Percentiles rank a stretch among this genome's conserved stretches.
These are phyloP conservation scores for Huntiella bhutanensis DNA, from an alignment of 2,329 filamentous ascomycete genomes.

Conservation along the genomic window DNA sequence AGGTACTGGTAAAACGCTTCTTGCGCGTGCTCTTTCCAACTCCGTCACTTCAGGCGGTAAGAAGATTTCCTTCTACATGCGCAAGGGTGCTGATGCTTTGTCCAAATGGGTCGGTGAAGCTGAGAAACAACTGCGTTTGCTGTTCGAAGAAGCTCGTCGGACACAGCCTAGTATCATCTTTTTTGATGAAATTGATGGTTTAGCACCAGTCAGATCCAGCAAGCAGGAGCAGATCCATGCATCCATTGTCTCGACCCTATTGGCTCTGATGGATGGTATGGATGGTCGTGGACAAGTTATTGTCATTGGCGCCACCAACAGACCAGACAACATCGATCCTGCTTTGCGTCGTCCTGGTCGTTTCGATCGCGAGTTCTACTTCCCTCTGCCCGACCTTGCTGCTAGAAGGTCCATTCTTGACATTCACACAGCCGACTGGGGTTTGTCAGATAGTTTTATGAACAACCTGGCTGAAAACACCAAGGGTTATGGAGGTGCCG, in stretches of 20 bases:
- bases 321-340: slow-evolving; percentile 89
- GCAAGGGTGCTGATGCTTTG: slow-evolving; percentile 89
- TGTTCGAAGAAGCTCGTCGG: slow-evolving; percentile 90
- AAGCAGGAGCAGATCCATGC: slow-evolving; percentile 98
- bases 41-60: slow-evolving; percentile 74
- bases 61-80: slow-evolving; percentile 98
- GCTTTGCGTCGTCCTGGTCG: slow-evolving; percentile 84
- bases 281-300: slow-evolving; percentile 96
- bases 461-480: slow-evolving; percentile 68
- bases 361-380: slow-evolving; percentile 97
- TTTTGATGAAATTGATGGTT: slow-evolving; percentile 83
- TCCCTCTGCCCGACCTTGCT: slow-evolving; percentile 68
- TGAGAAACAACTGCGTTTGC: slow-evolving; percentile 75
- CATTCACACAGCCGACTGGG: slow-evolving; percentile 92
- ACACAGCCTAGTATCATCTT: slow-evolving; percentile 98
- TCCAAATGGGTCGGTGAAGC: slow-evolving; percentile 99
- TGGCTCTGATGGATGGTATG: slow-evolving; percentile 95
- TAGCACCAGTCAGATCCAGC: slow-evolving; percentile 88
- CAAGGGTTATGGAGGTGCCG: slow-evolving; percentile 92
- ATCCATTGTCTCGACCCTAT: slow-evolving; percentile 85
- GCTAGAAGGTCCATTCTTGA: slow-evolving; percentile 74
- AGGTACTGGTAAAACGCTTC: slow-evolving; percentile 92
- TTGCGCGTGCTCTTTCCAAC: slow-evolving; percentile 80
- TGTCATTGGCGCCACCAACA: slow-evolving; percentile 95
- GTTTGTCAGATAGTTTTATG: slow-evolving; percentile 63